Evolutionary conservation across 192 early-diverging fungal genomes (phyloP), one percentile per base, ranked within the genome.

Genomic region (Coemansia sp.): DNA sequence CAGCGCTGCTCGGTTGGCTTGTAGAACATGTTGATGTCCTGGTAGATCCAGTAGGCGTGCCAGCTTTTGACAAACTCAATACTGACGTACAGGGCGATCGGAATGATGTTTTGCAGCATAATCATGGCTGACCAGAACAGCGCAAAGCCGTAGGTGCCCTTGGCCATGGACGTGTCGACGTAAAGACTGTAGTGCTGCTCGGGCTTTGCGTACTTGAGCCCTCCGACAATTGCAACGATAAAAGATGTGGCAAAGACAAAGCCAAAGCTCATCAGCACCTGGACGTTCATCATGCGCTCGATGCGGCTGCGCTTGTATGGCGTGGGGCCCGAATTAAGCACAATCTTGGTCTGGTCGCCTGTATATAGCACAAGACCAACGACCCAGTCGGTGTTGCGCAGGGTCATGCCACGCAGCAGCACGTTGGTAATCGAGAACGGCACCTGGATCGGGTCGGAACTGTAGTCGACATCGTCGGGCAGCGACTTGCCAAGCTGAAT

Each of bases 71-170:
- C 88, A 55, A 97, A 81, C 73, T 97, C 95, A 23, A 97, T 87
- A 23, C 89, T 93, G 50, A 98, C 89, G 66, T 95, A 97, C 3
- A 98, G 77, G 0, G 94, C 92, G 45, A 98, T 97, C 1, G 96
- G 96, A 45, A 98, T 95, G 57, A 97, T 88, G 66, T 95, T 92
- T 66, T 96, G 95, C 59, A 95, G 92, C 55, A 95, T 89, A 60
- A 98, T 95, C 83, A 97, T 78, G 52, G 85, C 83, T 51, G 84
- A 84, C 87, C 80, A 78, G 51, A 82, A 80, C 62, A 71, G 53
- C 21, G 66, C 67, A 58, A 81, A 72, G 5, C 69, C 73, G 39
- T 73, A 76, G n/a, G 53, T 22, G 44, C 65, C 72, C 21, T 51
- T 60, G 18, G 19, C 24, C 67, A 69, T 67, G 8, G 66, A 54